Conservation (phyloP, 2,329 filamentous ascomycete species). For the Pseudogymnoascus sp. region DNA sequence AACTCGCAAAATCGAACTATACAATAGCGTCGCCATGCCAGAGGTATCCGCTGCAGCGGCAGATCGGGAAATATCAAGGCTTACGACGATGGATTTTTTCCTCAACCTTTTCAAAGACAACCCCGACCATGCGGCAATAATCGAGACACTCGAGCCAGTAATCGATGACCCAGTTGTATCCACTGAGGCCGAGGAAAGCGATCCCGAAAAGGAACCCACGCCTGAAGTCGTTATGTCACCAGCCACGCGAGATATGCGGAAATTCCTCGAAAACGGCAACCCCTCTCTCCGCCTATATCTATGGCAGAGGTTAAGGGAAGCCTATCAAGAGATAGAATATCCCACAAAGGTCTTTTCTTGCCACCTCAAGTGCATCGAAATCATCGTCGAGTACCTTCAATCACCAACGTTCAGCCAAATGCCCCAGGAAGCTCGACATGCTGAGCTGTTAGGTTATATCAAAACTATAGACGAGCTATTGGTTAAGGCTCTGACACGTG, state of each 20-base stretch:
- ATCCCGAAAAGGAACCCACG: slow-evolving; percentile 14
- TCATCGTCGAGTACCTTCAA: slow-evolving; percentile 65
- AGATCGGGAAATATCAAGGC: slow-evolving; percentile 81
- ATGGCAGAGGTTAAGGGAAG: slow-evolving; percentile 85
- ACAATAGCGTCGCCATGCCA: slow-evolving; percentile 84
- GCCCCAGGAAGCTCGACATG: slow-evolving; percentile 56
- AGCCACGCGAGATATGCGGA: slow-evolving; percentile 68
- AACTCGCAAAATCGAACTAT: slow-evolving; percentile 51
- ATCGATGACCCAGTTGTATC: slow-evolving; percentile 48
- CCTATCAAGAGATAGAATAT: slow-evolving; percentile 79
- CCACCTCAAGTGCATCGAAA: slow-evolving; percentile 75
- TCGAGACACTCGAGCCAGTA: slow-evolving; percentile 87
- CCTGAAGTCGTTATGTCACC: slow-evolving; percentile 16
- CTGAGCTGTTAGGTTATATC: slow-evolving; percentile 65
- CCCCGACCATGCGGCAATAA: slow-evolving; percentile 73
- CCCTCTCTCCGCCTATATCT: slow-evolving; percentile 78
- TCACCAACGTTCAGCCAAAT: slow-evolving; percentile 47
- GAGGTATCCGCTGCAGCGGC: slow-evolving; percentile 76
- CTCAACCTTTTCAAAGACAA: slow-evolving; percentile 78
- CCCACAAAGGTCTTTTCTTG: slow-evolving; percentile 83
- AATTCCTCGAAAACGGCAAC: slow-evolving; percentile 74
- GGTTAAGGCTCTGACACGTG: slow-evolving; percentile 60
- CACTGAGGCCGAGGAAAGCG: slow-evolving; percentile 13
- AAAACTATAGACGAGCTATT: slow-evolving; percentile 73
- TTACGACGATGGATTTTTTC: slow-evolving; percentile 97